These are phyloP conservation scores for Carex sylvatica DNA, from an alignment of 202 grass and related monocot genomes.

Conservation along the genomic window DNA sequence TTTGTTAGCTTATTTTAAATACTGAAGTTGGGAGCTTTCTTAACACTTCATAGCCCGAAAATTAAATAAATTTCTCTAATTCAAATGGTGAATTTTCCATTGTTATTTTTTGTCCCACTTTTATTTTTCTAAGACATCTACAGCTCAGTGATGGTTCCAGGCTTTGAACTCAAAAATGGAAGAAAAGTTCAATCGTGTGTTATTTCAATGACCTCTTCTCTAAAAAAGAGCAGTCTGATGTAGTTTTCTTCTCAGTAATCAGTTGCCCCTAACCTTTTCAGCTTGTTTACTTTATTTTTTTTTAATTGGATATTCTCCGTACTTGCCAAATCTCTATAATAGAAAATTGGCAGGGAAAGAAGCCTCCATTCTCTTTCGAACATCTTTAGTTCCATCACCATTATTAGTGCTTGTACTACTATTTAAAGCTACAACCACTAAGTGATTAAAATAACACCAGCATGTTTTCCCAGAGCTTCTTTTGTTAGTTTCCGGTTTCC, in stretches of 20 bases:
- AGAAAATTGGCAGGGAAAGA: conserved; percentile 2
- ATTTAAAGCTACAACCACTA: not conserved
- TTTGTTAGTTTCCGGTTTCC: conserved; percentile 5
- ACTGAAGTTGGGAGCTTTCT: not conserved
- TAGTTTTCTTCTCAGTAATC: not conserved
- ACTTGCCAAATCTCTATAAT: not conserved
- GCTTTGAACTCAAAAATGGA: not conserved
- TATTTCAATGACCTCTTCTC: not conserved
- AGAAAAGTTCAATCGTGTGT: not conserved
- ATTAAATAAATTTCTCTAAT: not conserved
- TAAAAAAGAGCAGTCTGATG: not conserved
- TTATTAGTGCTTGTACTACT: conserved; percentile 13
- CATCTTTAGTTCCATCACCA: conserved; percentile 21
- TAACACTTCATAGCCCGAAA: not conserved
- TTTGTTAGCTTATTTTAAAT: not conserved
- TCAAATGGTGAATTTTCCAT: not conserved
- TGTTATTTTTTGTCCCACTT: not conserved
- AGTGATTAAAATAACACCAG: not conserved
- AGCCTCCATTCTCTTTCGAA: not conserved
- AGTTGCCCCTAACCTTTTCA: not conserved
- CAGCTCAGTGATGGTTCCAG: not conserved
- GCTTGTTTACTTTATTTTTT: not conserved
- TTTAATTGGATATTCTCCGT: conserved; percentile 9
- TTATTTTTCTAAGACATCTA: not conserved
- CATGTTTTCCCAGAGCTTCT: not conserved